A percentile compares a stretch with the other conserved stretches of the same genome.
These are phyloP conservation scores for Aquilaria agallochum DNA, from an alignment of 441 rosid genomes.

Conservation along the genomic window DNA sequence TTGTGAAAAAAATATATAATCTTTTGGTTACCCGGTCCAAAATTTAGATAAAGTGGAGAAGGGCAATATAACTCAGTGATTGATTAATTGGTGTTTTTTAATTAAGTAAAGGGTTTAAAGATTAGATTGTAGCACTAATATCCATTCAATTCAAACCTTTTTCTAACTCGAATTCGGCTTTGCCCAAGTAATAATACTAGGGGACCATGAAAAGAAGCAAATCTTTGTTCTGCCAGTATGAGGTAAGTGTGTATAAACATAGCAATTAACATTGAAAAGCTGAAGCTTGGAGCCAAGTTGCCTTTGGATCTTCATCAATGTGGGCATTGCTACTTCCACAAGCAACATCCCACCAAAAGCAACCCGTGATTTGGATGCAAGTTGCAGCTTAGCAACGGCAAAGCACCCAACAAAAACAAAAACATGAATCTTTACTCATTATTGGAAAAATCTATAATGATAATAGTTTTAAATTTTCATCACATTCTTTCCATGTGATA, in stretches of 20 bases:
- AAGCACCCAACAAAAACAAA: too few relatives aligned
- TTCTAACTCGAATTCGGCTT: neutral
- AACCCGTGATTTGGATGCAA: too few relatives aligned
- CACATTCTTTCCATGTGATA: too few relatives aligned
- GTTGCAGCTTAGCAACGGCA: too few relatives aligned
- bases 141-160: neutral
- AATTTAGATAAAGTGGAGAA: too few relatives aligned
- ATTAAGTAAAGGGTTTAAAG: neutral
- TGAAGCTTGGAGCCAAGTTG: constrained; percentile 7
- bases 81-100: neutral
- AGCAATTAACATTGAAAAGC: constrained; percentile 2
- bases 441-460: too few relatives aligned
- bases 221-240: too few relatives aligned
- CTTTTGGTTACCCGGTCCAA: too few relatives aligned
- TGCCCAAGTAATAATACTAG: too few relatives aligned
- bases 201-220: too few relatives aligned
- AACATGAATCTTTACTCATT: too few relatives aligned
- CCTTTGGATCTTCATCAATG: neutral
- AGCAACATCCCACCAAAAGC: constrained; percentile 4
- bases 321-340: constrained; percentile 10
- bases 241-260: neutral
- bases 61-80: neutral
- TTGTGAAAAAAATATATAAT: neutral
- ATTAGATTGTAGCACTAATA: neutral
- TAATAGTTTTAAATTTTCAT: too few relatives aligned